Evolutionary conservation across 1,139 yeast species (phyloP).

Genomic region (Zygoascus meyerae): DNA sequence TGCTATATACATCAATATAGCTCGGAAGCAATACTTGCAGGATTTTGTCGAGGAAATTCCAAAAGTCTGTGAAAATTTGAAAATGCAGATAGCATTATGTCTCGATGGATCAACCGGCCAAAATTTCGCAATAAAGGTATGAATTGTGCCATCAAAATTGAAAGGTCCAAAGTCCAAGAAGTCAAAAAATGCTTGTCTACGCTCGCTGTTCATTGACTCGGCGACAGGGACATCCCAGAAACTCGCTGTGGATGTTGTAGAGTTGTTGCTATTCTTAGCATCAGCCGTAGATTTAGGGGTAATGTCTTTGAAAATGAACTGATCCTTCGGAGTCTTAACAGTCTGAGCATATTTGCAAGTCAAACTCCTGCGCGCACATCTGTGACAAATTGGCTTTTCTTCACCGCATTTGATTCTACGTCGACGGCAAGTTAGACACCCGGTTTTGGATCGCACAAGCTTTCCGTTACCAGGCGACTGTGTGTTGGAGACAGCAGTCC

Average conservation of each 20-base stretch:
- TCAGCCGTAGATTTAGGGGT: no score
- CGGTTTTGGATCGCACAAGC: neutral
- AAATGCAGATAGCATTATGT: neutral
- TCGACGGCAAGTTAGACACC: slow-evolving; percentile 8
- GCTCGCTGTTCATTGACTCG: no score
- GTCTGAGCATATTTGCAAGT: neutral
- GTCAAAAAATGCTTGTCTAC: no score
- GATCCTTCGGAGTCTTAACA: no score
- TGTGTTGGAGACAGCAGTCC: no score
- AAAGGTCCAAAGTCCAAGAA: no score
- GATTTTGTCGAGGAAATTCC: slow-evolving; percentile 1
- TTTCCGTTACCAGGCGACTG: neutral
- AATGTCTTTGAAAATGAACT: no score
- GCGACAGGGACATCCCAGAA: no score
- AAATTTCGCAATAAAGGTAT: neutral
- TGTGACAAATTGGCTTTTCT: neutral
- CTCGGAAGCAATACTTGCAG: neutral
- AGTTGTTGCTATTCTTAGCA: no score
- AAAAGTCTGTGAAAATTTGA: neutral
- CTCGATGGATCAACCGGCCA: neutral
- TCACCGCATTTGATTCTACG: slow-evolving; percentile 8
- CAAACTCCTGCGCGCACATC: neutral
- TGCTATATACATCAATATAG: neutral
- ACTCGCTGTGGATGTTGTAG: no score
- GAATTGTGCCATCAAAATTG: neutral